Conservation (phyloP, 2,329 filamentous ascomycete genomes). For the Monosporascus cannonballus region DNA sequence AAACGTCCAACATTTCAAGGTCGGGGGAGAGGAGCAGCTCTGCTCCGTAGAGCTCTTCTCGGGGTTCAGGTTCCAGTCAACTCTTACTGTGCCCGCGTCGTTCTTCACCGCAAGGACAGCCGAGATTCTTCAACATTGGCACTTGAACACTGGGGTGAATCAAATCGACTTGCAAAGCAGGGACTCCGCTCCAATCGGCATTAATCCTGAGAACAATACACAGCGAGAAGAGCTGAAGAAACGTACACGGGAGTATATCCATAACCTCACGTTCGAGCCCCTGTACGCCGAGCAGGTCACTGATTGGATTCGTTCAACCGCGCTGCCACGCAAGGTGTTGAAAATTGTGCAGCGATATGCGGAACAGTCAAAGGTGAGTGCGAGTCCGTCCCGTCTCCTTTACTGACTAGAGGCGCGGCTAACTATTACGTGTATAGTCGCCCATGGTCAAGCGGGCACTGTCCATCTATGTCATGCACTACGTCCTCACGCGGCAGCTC, state of each 20-base stretch:
- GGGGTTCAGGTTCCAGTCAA: constrained; percentile 36
- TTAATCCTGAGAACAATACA: constrained; percentile 36
- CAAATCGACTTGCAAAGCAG: constrained; percentile 35
- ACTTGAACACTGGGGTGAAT: constrained; percentile 32
- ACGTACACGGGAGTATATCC: constrained; percentile 41
- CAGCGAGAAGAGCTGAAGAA: constrained; percentile 41
- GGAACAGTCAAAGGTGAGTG: constrained; percentile 36
- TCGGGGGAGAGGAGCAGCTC: constrained; percentile 33
- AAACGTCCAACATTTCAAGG: constrained; percentile 40
- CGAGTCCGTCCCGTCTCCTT: too few species aligned
- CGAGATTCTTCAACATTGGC: constrained; percentile 47
- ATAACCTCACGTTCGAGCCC: constrained; percentile 42
- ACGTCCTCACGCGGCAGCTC: constrained; percentile 49
- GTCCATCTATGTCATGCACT: constrained; percentile 51
- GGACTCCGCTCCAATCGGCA: constrained; percentile 42
- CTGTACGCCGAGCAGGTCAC: constrained; percentile 45
- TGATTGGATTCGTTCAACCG: constrained; percentile 37
- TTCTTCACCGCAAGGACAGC: constrained; percentile 45
- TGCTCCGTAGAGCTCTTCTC: constrained; percentile 44
- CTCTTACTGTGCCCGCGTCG: constrained; percentile 41
- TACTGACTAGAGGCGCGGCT: not conserved
- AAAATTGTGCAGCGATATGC: constrained; percentile 42
- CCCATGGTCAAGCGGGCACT: constrained; percentile 47
- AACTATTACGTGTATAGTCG: constrained; percentile 24
- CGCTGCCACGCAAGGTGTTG: constrained; percentile 41